Evolutionary conservation across 257 asterid genomes (phyloP), one percentile per base, ranked within the genome.

Genomic region (Nicotiana tabacum): DNA sequence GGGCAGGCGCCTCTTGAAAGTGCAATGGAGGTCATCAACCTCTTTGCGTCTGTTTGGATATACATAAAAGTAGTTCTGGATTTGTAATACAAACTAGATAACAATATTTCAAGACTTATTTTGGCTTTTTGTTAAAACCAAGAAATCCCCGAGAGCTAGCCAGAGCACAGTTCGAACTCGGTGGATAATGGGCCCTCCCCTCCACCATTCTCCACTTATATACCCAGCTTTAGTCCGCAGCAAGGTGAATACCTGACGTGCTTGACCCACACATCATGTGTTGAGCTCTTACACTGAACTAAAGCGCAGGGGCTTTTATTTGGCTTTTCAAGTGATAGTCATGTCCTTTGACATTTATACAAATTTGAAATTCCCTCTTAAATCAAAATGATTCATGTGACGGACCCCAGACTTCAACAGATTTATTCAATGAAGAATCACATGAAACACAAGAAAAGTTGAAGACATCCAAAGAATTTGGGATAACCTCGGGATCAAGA

Each of bases 401-500:
- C 16, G 80, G 43, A 51, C 27, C 80, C 62, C 7, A 15, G 64
- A 51, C 43, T 15, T 48, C 39, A 74, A 51, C 64, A 51, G 46
- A 76, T 27, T 27, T 48, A 51, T 81, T 55, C 81, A 65, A 65
- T 9, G 68, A 77, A 37, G 35, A 12, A 78, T 56, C 30, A 69
- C 43, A 35, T 46, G 77, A 85, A 85, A 46, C 43, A 70, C 66
- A 85, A 33, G 30, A 64, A 68, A 77, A 67, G 39, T 35, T 81
- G 39, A 78, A 21, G 33, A 83, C 76, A 67, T 81, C 62, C 66
- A 81, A 21, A 83, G 80, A 82, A 62, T 78, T 10, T 21, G 27
- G 64, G 84, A 83, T 80, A 66, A 96, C 99, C 99, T 96, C 99
- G 3, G 99, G 99, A 85, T 96, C 99, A 77, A 96, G 98, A 91